These are phyloP conservation scores for Penstemon newberryi DNA, from an alignment of 257 asterid species.

Conservation along the genomic window DNA sequence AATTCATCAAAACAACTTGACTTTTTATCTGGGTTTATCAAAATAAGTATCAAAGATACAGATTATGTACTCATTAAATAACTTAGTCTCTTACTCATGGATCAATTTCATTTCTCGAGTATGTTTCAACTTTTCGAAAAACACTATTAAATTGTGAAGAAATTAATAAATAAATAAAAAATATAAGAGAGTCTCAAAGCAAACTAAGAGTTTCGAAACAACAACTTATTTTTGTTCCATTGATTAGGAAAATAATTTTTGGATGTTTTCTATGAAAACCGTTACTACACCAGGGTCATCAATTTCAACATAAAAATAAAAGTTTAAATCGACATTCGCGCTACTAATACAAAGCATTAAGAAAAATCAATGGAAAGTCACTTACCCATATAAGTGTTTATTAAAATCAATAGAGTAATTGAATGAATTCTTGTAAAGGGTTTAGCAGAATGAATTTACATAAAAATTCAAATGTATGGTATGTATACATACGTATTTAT, in stretches of 20 bases:
- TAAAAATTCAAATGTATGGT: slow-evolving; percentile 7
- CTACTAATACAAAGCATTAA: neutral
- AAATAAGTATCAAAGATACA: slow-evolving; percentile 3
- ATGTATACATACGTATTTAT: neutral
- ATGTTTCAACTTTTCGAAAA: no score
- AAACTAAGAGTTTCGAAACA: no score
- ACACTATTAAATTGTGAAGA: no score
- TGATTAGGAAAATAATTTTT: no score
- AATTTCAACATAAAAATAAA: neutral
- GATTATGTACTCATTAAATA: neutral
- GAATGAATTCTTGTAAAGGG: neutral
- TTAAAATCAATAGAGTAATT: neutral
- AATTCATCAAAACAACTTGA: slow-evolving; percentile 10
- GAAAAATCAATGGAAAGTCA: neutral
- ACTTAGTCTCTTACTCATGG: no score
- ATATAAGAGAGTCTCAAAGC: neutral
- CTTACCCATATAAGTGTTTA: slow-evolving; percentile 14
- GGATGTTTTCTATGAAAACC: no score
- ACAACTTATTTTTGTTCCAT: no score
- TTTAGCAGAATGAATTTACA: slow-evolving; percentile 9
- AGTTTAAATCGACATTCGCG: neutral
- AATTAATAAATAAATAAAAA: neutral
- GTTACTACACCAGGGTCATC: neutral
- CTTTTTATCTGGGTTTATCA: neutral
- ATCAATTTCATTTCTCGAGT: no score